Percentiles rank a stretch among this genome's conserved stretches.
These are phyloP conservation scores for Collybia nuda DNA, from an alignment of 768 basidiomycete genomes.

Conservation along the genomic window DNA sequence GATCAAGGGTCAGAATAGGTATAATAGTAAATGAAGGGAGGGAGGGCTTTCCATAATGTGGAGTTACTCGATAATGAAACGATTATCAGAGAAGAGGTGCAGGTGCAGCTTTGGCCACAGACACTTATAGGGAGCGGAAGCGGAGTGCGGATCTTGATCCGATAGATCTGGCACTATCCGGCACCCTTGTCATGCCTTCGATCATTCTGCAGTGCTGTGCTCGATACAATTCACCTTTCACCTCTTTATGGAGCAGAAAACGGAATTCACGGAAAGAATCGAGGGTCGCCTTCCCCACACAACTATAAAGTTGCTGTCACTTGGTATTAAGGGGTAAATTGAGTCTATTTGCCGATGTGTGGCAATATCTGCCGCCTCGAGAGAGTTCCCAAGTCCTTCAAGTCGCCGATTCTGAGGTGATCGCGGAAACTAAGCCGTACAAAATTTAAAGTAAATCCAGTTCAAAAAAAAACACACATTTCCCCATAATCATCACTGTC, in stretches of 20 bases:
- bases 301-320: no score
- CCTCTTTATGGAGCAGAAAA: background rate
- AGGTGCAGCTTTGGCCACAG: constrained; percentile 24
- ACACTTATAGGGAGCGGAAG: constrained; percentile 47
- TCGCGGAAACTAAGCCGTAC: no score
- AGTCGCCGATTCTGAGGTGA: no score
- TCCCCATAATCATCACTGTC: no score
- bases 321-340: no score
- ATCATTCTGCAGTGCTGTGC: background rate
- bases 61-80: constrained; percentile 18
- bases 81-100: constrained; percentile 36
- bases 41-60: constrained; percentile 31
- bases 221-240: background rate
- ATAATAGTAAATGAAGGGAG: constrained; percentile 18
- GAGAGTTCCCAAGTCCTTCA: no score
- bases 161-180: constrained; percentile 44
- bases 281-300: no score
- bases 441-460: no score
- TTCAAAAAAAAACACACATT: no score
- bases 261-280: background rate
- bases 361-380: no score
- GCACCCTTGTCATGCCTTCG: constrained; percentile 4
- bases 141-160: constrained; percentile 81
- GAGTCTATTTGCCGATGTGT: no score
- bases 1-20: constrained; percentile 11